Conservation (phyloP, 1,139 yeast species). For the Blastobotrys arbuscula region DNA sequence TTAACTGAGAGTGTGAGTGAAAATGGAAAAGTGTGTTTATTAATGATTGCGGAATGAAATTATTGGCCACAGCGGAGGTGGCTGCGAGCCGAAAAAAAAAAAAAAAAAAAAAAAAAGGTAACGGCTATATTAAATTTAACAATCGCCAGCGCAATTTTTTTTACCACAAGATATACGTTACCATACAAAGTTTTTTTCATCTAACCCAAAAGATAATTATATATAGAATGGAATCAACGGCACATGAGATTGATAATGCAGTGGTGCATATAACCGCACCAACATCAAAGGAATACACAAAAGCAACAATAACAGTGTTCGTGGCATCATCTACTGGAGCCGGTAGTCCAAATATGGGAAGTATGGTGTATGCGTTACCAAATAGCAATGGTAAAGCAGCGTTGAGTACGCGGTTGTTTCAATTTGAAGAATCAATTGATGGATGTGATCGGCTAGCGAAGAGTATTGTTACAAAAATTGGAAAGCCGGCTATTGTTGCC, state of each 20-base stretch:
- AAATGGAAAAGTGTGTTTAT: no score
- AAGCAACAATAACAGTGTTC: slow-evolving; percentile 11
- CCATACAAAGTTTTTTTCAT: no score
- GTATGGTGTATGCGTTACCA: slow-evolving; percentile 21
- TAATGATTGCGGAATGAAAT: no score
- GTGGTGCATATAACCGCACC: slow-evolving; percentile 11
- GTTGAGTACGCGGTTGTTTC: slow-evolving; percentile 16
- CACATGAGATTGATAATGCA: slow-evolving; percentile 10
- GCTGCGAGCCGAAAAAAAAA: no score
- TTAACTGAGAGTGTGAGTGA: no score
- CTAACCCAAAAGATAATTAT: no score
- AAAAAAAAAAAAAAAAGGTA: no score
- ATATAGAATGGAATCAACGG: slow-evolving; percentile 1
- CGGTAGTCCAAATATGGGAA: slow-evolving; percentile 23
- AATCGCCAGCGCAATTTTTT: no score
- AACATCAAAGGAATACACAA: neutral
- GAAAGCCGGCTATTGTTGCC: slow-evolving; percentile 16
- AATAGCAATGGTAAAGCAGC: slow-evolving; percentile 6
- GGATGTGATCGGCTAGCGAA: slow-evolving; percentile 21
- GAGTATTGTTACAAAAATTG: slow-evolving; percentile 16
- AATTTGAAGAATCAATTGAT: slow-evolving; percentile 19
- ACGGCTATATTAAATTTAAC: no score
- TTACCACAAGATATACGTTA: no score
- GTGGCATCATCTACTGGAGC: slow-evolving; percentile 4
- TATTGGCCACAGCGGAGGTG: no score